Conservation (phyloP, 73 alveolate species). For the Paramecium pentaurelia region DNA sequence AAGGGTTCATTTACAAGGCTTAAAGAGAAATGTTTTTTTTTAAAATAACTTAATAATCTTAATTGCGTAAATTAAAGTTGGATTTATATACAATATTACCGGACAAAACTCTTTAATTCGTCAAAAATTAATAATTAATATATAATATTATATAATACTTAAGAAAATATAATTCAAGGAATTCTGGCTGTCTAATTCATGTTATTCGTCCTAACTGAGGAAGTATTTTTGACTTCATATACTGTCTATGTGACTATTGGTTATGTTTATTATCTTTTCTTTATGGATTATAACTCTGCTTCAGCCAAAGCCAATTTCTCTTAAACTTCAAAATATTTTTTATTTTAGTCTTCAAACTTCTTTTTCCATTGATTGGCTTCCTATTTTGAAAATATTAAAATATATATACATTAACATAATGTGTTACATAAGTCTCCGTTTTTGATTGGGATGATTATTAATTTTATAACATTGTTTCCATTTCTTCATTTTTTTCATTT, state of each 20-base stretch:
- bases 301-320: not conserved
- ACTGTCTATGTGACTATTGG: not conserved
- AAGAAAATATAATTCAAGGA: not conserved
- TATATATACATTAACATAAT: not conserved
- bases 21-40: not conserved
- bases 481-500: not conserved
- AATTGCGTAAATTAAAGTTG: not conserved
- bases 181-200: not conserved
- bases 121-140: not conserved
- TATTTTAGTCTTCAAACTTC: conserved; percentile 6
- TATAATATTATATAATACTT: not conserved
- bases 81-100: not conserved
- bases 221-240: not conserved
- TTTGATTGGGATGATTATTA: not conserved
- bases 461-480: not conserved
- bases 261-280: not conserved
- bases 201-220: not conserved
- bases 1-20: not conserved
- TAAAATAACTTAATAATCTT: not conserved
- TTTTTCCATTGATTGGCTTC: conserved; percentile 7
- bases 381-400: not conserved
- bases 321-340: not conserved
- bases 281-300: not conserved
- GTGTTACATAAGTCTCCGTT: conserved; percentile 13
- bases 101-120: not conserved